Evolutionary conservation across 2,329 filamentous ascomycete species (phyloP).

Genomic region (Phialophora tarda): DNA sequence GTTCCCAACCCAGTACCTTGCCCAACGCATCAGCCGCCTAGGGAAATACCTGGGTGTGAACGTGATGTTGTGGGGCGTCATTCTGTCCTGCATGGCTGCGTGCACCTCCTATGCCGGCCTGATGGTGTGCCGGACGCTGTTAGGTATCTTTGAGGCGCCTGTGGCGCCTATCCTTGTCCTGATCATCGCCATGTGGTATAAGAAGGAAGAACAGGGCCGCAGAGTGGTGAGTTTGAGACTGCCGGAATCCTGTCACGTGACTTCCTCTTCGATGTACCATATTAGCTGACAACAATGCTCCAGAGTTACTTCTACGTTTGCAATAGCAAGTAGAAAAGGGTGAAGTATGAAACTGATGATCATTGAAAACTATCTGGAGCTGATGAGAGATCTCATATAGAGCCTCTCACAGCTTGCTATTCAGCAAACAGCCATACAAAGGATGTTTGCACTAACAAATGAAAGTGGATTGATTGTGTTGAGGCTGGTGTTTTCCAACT

Average conservation of each 20-base stretch:
- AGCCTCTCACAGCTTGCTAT: too few relatives aligned
- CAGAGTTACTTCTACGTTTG: constrained; percentile 39
- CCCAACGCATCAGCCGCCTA: constrained; percentile 42
- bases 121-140: constrained; percentile 53
- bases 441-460: too few relatives aligned
- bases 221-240: constrained; percentile 33
- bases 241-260: background rate
- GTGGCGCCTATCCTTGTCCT: constrained; percentile 59
- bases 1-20: constrained; percentile 49
- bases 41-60: constrained; percentile 37
- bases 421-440: too few relatives aligned
- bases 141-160: constrained; percentile 56
- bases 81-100: constrained; percentile 53
- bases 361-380: too few relatives aligned
- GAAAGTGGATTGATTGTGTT: too few relatives aligned
- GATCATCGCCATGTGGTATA: constrained; percentile 60
- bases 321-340: too few relatives aligned
- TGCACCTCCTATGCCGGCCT: constrained; percentile 52
- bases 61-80: constrained; percentile 49
- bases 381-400: too few relatives aligned
- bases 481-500: too few relatives aligned
- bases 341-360: too few relatives aligned
- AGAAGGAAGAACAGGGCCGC: constrained; percentile 46
- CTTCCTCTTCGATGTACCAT: background rate
- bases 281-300: background rate